Conservation (phyloP, 441 rosid genomes). For the Populus hybrid region DNA sequence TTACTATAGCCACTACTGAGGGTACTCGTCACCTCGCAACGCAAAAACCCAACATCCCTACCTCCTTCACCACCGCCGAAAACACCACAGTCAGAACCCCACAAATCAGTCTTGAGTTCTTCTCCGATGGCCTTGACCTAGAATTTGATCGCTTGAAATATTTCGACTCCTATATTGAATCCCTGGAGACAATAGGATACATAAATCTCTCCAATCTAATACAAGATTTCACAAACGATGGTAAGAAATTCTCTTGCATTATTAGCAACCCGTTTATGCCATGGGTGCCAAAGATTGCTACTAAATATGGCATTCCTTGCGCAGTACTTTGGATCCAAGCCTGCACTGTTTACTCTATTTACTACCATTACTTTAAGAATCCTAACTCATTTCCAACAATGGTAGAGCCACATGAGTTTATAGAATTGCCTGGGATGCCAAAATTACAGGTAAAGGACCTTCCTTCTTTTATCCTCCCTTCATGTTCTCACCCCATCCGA, state of each 20-base stretch:
- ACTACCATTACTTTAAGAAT: slow-evolving; percentile 46
- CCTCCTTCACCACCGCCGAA: background rate
- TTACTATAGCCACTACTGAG: slow-evolving; percentile 51
- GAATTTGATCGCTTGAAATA: slow-evolving; percentile 33
- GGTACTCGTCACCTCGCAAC: slow-evolving; percentile 38
- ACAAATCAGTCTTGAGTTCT: slow-evolving; percentile 32
- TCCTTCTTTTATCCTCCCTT: slow-evolving; percentile 46
- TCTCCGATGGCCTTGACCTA: slow-evolving; percentile 41
- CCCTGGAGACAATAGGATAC: slow-evolving; percentile 27
- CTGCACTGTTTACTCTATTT: slow-evolving; percentile 48
- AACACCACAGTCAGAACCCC: slow-evolving; percentile 5
- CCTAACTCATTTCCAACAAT: slow-evolving; percentile 48
- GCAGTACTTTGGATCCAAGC: slow-evolving; percentile 81
- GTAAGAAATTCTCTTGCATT: slow-evolving; percentile 49
- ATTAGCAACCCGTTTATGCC: slow-evolving; percentile 69
- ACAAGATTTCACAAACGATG: slow-evolving; percentile 28
- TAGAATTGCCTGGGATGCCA: slow-evolving; percentile 42
- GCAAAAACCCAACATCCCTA: slow-evolving; percentile 24
- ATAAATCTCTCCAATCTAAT: slow-evolving; percentile 36
- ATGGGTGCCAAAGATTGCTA: slow-evolving; percentile 66
- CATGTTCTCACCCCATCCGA: slow-evolving; percentile 14
- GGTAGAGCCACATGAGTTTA: slow-evolving; percentile 29
- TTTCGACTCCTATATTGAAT: slow-evolving; percentile 15
- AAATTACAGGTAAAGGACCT: slow-evolving; percentile 37
- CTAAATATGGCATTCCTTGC: slow-evolving; percentile 51